phyloP scores from a whole-genome alignment of 208 protist genomes.

The Acanthamoeba lenticulata region DNA sequence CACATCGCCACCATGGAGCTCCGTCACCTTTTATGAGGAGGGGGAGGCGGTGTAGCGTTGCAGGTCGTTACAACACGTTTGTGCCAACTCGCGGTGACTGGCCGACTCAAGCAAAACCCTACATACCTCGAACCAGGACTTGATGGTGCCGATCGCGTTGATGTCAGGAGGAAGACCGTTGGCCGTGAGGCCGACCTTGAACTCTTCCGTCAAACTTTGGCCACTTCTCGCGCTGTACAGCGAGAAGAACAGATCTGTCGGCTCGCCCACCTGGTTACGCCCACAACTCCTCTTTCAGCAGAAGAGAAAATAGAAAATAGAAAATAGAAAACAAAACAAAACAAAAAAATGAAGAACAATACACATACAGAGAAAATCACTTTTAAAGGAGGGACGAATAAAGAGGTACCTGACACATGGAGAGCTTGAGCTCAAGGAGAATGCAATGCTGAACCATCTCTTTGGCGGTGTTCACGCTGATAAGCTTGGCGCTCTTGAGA shows the following conservation, averaged over 20 bases:
- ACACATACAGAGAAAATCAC: too few species aligned
- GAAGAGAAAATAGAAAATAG: too few species aligned
- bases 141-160: constrained; percentile 70
- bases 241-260: constrained; percentile 62
- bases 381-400: neutral
- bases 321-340: too few species aligned
- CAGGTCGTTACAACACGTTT: neutral
- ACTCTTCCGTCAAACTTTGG: constrained; percentile 63
- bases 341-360: too few species aligned
- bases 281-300: too few species aligned
- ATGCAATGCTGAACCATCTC: constrained; percentile 42
- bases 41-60: neutral
- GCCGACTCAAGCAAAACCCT: neutral
- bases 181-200: constrained; percentile 66
- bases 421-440: constrained; percentile 56
- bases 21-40: neutral
- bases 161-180: constrained; percentile 68
- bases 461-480: constrained; percentile 13
- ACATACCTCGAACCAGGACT: constrained; percentile 64
- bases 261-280: constrained; percentile 59
- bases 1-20: constrained; percentile 21
- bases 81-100: neutral
- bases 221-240: constrained; percentile 55
- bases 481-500: constrained; percentile 44
- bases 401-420: constrained; percentile 62